Base-by-base conservation (phyloP, 805 yeast genomes). In the Schwanniomyces polymorphus region DNA sequence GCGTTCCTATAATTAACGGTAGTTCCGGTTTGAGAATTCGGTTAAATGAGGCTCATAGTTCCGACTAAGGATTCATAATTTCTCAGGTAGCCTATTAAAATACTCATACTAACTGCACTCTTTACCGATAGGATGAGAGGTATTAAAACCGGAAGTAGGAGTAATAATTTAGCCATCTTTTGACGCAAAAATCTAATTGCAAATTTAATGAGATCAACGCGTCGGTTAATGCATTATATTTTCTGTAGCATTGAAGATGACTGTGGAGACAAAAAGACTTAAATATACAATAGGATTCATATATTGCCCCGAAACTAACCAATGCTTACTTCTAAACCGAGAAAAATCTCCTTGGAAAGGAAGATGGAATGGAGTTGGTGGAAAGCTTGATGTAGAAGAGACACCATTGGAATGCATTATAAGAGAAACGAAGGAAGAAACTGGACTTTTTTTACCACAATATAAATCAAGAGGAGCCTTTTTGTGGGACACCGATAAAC, bases 271-370 rank as follows among this genome's bases (percentile, higher is more conserved):
- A 21, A 39, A 43, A 17, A 42, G 46, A 41, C 46, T 52, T 12
- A 50, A 45, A 27, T 64, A 62, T 37, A 64, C 69, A 2, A 47
- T 63, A 25, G 69, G 66, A 10, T 58, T 63, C 28, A 51, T 63
- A 10, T 44, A 60, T 41, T 68, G 73, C 47, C 48, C 50, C 1
- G 73, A 65, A 39, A 59, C 65, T 18, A 50, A 59, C 31, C 57
- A 67, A 37, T 54, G 72, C 14, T 65, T 73, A 10, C 53, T 74
- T 7, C 56, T 74, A 16, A 74, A 74, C 45, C 57, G 78, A 21
- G 65, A 69, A 46, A 74, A 74, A 46, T 57, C 64, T 9, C 78
- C 78, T 1, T 72, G 76, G 74, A 74, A 73, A 77, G 78, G 78
- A 12, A 57, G 69, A 42, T 74, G 78, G 78, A 73, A 74, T 52